Evolutionary conservation across 192 early-diverging fungal species (phyloP).

Genomic region (Rhizophagus sp.): DNA sequence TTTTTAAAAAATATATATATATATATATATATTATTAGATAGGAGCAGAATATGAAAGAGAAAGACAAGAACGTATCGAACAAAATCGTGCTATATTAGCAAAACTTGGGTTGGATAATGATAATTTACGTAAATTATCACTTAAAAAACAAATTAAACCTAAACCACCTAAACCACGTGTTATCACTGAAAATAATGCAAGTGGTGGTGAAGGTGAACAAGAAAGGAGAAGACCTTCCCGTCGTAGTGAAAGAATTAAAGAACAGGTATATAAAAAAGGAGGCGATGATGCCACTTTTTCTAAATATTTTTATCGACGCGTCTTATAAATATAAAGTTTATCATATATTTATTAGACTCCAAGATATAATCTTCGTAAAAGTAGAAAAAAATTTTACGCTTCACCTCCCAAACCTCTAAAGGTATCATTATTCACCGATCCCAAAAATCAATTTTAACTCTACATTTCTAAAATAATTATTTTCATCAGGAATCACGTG

Average conservation of each 20-base stretch:
- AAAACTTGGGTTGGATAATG: neutral
- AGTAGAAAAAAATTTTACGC: neutral
- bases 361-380: neutral
- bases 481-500: neutral
- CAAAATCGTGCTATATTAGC: slow-evolving; percentile 1
- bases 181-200: neutral
- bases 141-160: neutral
- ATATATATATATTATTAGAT: neutral
- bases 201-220: neutral
- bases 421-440: neutral
- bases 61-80: slow-evolving; percentile 1
- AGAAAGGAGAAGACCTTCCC: neutral
- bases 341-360: neutral
- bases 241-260: slow-evolving; percentile 8
- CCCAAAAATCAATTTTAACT: neutral
- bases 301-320: neutral
- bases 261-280: neutral
- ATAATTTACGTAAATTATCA: neutral
- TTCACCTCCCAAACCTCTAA: neutral
- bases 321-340: neutral
- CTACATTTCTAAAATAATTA: neutral
- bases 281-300: no score
- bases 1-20: no score
- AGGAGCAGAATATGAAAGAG: neutral
- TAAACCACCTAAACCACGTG: neutral